Conservation (phyloP, 495 filamentous ascomycete species). For the Paragyromitra xinjiangensis region DNA sequence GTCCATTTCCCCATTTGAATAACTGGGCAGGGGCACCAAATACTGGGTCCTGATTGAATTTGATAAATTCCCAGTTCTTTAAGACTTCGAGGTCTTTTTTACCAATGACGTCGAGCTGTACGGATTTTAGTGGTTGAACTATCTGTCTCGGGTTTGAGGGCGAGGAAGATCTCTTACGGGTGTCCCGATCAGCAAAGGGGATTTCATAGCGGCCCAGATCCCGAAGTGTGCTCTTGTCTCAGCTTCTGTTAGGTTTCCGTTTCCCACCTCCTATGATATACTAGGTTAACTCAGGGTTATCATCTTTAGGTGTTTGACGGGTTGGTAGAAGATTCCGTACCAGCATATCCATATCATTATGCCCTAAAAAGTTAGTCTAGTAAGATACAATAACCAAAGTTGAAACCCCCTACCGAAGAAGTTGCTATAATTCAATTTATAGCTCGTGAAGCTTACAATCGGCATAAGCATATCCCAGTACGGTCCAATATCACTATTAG, state of each 20-base stretch:
- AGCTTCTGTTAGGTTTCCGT: conserved; percentile 64
- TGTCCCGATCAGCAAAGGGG: conserved; percentile 66
- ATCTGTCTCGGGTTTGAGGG: no score
- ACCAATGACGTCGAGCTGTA: conserved; percentile 62
- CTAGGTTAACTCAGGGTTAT: neutral
- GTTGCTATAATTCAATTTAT: conserved; percentile 54
- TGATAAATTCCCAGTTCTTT: conserved; percentile 67
- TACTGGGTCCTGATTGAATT: conserved; percentile 69
- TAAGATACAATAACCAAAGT: neutral
- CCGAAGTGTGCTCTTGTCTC: conserved; percentile 64
- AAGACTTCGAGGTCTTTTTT: conserved; percentile 64
- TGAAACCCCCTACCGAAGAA: conserved; percentile 37
- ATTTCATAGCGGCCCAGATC: conserved; percentile 68
- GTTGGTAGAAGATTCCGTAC: neutral
- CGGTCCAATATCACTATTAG: conserved; percentile 60
- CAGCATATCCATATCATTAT: conserved; percentile 70
- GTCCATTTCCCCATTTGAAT: conserved; percentile 68
- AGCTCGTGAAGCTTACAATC: conserved; percentile 59
- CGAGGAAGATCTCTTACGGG: conserved; percentile 32
- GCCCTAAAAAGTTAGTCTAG: conserved; percentile 17
- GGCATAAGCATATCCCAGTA: conserved; percentile 60
- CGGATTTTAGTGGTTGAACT: conserved; percentile 57
- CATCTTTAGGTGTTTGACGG: neutral
- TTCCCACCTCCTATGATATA: conserved; percentile 67
- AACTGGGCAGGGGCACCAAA: conserved; percentile 65